Evolutionary conservation across 2,329 filamentous ascomycete genomes (phyloP), one percentile per base, ranked within the genome.

Genomic region (Mycosphaerella arachidis): DNA sequence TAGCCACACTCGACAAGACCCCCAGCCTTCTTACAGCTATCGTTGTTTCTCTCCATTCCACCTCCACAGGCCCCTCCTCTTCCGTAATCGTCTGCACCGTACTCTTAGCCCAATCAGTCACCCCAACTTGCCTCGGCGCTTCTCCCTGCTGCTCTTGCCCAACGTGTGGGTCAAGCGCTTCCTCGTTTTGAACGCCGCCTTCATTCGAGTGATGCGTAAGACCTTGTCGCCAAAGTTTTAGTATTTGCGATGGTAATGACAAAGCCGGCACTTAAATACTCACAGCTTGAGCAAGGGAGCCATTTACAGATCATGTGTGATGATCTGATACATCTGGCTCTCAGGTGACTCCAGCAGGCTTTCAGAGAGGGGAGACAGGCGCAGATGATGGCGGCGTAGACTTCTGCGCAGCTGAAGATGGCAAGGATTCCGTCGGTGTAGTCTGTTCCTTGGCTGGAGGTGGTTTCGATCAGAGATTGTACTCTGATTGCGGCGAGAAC

Each of bases 301-400:
- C 50, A 52, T 10, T 20, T 2, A 20, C 30, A 52, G 27, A 31
- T 10, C 5, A 30, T 30, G n/a, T 52, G 50, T 3, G 7, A 31
- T 4, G 4, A 4, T n/a, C 50, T 31, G n/a, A 52, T 20, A 20
- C 50, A 52, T 12, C 9, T 20, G 3, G 50, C 29, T 12, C 27
- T 10, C 2, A 52, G n/a, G 12, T 30, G 24, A 30, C 3, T 52
- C 27, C 30, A 52, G 40, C 24, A 31, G 40, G 56, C 43, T 40
- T 50, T 58, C 35, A 55, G 30, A 12, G 48, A 50, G 9, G 57
- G 57, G n/a, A 59, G 50, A 31, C 52, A 50, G 18, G 57, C 57
- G 31, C 51, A 59, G 3, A 59, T 35, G 18, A 59, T 59, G 10
- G 33, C 52, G 12, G 55, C 43, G 31, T 55, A 54, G 18, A 59